A percentile compares a stretch with the other conserved stretches of the same genome.
Conservation (phyloP, 345 rosid genomes). For the Psidium friedrichsthalianum region DNA sequence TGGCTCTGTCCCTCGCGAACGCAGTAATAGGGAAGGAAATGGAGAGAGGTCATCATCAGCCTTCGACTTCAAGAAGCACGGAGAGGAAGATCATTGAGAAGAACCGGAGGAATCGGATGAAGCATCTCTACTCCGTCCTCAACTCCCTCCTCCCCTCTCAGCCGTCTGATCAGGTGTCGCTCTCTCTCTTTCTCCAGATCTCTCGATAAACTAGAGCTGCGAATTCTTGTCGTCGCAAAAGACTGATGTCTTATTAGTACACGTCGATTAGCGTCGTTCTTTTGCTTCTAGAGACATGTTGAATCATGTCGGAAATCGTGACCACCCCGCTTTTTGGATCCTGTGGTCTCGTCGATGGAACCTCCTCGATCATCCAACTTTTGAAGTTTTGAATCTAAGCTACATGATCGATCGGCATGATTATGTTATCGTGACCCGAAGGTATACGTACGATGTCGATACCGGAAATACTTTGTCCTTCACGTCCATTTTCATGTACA, state of each 20-base stretch:
- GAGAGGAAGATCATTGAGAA: conserved; percentile 47
- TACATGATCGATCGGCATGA: neutral
- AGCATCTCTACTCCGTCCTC: conserved; percentile 27
- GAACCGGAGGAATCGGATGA: conserved; percentile 43
- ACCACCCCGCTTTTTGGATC: neutral
- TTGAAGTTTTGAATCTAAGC: neutral
- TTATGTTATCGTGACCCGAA: neutral
- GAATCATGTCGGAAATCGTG: neutral
- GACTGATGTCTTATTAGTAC: neutral
- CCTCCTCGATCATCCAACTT: neutral
- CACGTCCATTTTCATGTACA: neutral
- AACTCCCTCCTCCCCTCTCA: conserved; percentile 33
- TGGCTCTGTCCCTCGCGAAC: neutral
- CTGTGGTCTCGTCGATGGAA: neutral
- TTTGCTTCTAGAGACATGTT: neutral
- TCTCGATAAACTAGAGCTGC: neutral
- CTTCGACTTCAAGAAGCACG: neutral
- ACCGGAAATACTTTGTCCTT: neutral
- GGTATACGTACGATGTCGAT: neutral
- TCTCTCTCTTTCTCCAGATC: neutral
- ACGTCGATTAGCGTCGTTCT: neutral
- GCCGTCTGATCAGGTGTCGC: conserved; percentile 9
- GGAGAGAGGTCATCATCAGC: conserved; percentile 1
- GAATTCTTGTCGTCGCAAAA: neutral
- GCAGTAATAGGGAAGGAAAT: neutral